phyloP scores from a whole-genome alignment of 2,329 filamentous ascomycete genomes.

The Penicillium palitans region DNA sequence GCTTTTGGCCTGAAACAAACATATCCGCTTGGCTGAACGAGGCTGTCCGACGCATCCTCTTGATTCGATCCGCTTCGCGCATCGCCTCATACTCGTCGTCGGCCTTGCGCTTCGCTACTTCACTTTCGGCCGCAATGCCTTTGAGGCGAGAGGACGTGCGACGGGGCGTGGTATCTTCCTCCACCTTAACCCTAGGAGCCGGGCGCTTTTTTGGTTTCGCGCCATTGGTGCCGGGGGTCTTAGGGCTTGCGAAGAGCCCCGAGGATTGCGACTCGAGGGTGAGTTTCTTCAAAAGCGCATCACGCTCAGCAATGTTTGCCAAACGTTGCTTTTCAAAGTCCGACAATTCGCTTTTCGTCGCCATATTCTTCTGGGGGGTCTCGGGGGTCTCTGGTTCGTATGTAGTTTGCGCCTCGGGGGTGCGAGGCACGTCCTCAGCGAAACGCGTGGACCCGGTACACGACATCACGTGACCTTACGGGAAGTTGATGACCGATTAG shows the following conservation, averaged over 20 bases:
- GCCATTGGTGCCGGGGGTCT: conserved; percentile 48
- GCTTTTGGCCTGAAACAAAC: conserved; percentile 74
- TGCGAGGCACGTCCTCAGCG: not conserved
- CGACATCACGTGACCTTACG: conserved; percentile 21
- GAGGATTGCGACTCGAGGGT: conserved; percentile 67
- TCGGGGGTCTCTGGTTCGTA: not conserved
- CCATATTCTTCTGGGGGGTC: not conserved
- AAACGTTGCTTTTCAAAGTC: conserved; percentile 83
- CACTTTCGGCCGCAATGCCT: conserved; percentile 65
- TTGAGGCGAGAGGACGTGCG: conserved; percentile 63
- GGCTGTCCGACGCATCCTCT: conserved; percentile 64
- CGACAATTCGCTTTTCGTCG: conserved; percentile 59
- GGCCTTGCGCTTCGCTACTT: conserved; percentile 67
- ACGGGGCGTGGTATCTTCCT: conserved; percentile 56
- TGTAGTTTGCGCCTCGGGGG: not conserved
- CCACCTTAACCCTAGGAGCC: conserved; percentile 62
- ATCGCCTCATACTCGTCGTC: conserved; percentile 62
- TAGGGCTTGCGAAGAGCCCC: conserved; percentile 61
- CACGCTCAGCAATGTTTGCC: conserved; percentile 84
- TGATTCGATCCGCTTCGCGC: conserved; percentile 59
- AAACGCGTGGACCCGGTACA: conserved; percentile 16
- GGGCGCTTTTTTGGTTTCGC: conserved; percentile 51
- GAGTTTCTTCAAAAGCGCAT: conserved; percentile 76
- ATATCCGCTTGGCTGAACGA: conserved; percentile 74
- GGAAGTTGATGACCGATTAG: conserved; percentile 9